Evolutionary conservation across 2,329 filamentous ascomycete species (phyloP).

Genomic region (Escovopsis sp.): DNA sequence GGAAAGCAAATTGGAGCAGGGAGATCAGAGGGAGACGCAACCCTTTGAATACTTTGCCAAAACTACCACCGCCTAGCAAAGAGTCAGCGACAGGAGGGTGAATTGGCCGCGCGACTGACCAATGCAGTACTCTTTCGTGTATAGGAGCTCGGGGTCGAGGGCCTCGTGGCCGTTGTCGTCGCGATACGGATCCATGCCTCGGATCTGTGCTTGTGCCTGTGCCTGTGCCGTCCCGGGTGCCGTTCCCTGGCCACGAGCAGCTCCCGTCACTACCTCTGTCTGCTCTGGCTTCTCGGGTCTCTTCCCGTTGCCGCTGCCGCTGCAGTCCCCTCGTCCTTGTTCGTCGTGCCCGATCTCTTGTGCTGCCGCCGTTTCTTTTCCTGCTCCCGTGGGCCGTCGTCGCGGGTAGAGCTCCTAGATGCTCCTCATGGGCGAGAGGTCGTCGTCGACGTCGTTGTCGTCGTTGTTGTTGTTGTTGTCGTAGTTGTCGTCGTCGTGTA

Average conservation of each 20-base stretch:
- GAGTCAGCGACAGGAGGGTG: constrained; percentile 11
- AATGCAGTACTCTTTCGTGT: constrained; percentile 86
- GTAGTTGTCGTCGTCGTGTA: no score
- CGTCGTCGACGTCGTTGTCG: no score
- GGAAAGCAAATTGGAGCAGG: not conserved
- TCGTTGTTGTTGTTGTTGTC: no score
- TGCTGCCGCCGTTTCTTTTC: no score
- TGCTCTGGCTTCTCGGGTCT: no score
- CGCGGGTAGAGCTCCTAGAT: no score
- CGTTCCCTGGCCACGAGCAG: not conserved
- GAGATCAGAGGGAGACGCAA: constrained; percentile 18
- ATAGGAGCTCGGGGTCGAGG: constrained; percentile 74
- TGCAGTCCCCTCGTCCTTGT: no score
- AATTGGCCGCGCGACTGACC: constrained; percentile 33
- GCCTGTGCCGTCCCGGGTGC: not conserved
- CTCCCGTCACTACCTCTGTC: no score
- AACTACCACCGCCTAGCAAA: constrained; percentile 72
- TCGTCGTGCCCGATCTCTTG: no score
- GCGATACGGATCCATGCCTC: constrained; percentile 24
- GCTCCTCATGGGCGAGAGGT: no score
- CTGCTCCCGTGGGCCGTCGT: no score
- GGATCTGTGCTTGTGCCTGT: constrained; percentile 23
- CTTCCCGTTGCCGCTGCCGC: no score
- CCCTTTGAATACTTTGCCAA: constrained; percentile 98
- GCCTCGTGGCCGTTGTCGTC: constrained; percentile 35